Base-by-base conservation (phyloP, 768 basidiomycete species). In the Coprinopsis cinerea region DNA sequence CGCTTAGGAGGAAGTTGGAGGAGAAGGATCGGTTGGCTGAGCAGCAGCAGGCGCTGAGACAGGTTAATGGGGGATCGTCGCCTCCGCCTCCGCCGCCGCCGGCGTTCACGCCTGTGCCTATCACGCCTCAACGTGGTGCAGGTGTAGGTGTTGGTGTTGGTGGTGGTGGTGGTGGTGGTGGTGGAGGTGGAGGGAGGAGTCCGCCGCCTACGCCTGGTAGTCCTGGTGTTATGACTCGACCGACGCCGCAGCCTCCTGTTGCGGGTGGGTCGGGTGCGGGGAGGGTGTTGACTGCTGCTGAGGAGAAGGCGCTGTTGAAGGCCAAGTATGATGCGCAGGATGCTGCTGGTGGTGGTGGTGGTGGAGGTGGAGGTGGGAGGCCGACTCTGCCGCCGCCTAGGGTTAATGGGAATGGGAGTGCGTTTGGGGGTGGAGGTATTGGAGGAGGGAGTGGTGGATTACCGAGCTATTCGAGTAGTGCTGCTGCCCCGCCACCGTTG, bases 301-400 rank as follows among this genome's bases (percentile, higher is more conserved):
- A 91, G 57, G 89, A 92, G 66, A 91, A 92, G 68, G 85, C 84
- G 18, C 62, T 78, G 49, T 62, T 91, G 10, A 72, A 68, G 30
- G 83, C 84, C 27, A 13, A 39, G 18, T 20, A 20, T 13, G 18
- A 39, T 13, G 37, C 11, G 6, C 9, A 6, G 13, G 37, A 39
- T 39, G 30, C 10, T 39, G 9, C 9, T 39, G 10, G 36, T 9
- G 36, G 36, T n/a, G n/a, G n/a, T n/a, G n/a, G n/a, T n/a, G n/a
- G n/a, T n/a, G n/a, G n/a, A n/a, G n/a, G n/a, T n/a, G n/a, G n/a
- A 39, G 55, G 27, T 17, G 42, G 47, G 18, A 49, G 44, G 17
- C 44, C 57, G 6, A 46, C 54, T 10, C 47, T 51, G 20, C 54
- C 61, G 2, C 60, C 61, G 26, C 64, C 54, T 15, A 51, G 51